These are phyloP conservation scores for Calonectria honghensis DNA, from an alignment of 2,329 filamentous ascomycete genomes.

Conservation along the genomic window DNA sequence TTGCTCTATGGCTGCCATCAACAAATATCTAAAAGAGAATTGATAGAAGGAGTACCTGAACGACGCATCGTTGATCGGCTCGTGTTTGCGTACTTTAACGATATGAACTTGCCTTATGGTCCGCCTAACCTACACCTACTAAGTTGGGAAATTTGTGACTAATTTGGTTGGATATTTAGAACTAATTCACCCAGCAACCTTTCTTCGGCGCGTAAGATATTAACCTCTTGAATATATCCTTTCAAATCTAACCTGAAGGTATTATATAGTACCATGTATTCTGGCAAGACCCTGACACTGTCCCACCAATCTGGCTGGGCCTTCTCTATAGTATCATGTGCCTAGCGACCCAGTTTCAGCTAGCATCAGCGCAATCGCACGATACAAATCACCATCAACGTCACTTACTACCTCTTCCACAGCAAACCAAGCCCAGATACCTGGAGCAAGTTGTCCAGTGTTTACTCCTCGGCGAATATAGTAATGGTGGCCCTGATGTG, in stretches of 20 bases:
- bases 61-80: conserved; percentile 12
- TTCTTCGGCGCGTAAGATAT: conserved; percentile 1
- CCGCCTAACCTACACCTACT: neutral
- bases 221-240: no score
- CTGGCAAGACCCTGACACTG: neutral
- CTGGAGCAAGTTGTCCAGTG: conserved; percentile 14
- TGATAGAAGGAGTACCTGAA: neutral
- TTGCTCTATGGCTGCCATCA: conserved; percentile 6
- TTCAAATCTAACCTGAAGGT: neutral
- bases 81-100: conserved; percentile 1
- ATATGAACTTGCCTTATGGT: conserved; percentile 13
- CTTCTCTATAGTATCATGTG: conserved; percentile 23
- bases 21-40: conserved; percentile 2
- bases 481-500: neutral
- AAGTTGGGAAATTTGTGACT: neutral
- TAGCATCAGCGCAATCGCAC: neutral
- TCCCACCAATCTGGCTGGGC: conserved; percentile 9
- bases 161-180: neutral
- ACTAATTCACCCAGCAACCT: neutral
- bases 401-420: neutral
- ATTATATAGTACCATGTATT: neutral
- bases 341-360: conserved; percentile 5
- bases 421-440: conserved; percentile 2
- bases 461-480: neutral
- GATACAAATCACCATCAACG: neutral